These are phyloP conservation scores for Ambrosia trifida DNA, from an alignment of 129 eudicot genomes.

Conservation along the genomic window DNA sequence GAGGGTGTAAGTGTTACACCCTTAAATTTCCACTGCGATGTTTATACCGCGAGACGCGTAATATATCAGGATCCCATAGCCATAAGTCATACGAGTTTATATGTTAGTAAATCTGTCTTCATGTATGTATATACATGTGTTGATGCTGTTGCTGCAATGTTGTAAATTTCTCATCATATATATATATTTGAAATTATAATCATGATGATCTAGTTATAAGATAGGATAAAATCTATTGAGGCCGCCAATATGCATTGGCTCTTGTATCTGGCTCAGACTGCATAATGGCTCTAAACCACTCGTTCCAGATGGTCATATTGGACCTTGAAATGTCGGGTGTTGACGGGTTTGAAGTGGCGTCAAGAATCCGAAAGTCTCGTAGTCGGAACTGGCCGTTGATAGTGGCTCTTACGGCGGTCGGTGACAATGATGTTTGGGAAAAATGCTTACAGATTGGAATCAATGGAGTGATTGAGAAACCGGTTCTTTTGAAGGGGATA, in stretches of 20 bases:
- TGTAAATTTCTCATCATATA: too few relatives aligned
- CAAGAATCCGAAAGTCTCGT: constrained; percentile 58
- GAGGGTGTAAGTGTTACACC: too few relatives aligned
- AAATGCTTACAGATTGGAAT: constrained; percentile 56
- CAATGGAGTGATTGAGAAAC: constrained; percentile 68
- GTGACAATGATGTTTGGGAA: constrained; percentile 45
- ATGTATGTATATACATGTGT: too few relatives aligned
- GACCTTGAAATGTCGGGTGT: constrained; percentile 74
- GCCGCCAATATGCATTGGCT: constrained; percentile 22
- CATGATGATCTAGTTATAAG: too few relatives aligned
- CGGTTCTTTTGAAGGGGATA: constrained; percentile 57
- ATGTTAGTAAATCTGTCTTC: too few relatives aligned
- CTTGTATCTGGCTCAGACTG: constrained; percentile 61
- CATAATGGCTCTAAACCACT: constrained; percentile 45
- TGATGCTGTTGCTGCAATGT: too few relatives aligned
- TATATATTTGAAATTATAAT: too few relatives aligned
- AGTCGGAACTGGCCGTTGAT: constrained; percentile 76
- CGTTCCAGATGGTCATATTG: constrained; percentile 48
- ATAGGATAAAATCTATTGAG: too few relatives aligned
- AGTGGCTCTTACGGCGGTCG: constrained; percentile 45
- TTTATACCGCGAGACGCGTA: too few relatives aligned
- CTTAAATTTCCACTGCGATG: too few relatives aligned
- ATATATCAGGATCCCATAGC: too few relatives aligned
- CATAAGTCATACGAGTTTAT: too few relatives aligned
- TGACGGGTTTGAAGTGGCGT: constrained; percentile 63